A percentile compares a stretch with the other conserved stretches of the same genome.
phyloP scores from a whole-genome alignment of 257 asterid genomes.

The Plectranthus barbatus region DNA sequence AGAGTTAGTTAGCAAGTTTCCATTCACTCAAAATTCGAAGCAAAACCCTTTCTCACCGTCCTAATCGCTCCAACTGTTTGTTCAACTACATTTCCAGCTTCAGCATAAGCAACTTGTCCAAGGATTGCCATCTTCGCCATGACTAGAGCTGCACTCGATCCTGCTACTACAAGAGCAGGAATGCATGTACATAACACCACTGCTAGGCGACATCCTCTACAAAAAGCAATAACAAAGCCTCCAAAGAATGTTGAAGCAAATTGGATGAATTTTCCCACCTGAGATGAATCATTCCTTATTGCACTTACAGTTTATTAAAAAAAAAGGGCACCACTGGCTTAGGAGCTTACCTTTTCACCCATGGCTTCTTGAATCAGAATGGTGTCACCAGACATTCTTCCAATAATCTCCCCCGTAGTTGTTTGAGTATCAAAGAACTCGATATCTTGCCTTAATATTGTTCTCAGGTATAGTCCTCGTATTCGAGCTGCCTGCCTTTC shows the following conservation, averaged over 20 bases:
- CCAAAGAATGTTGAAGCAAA: conserved; percentile 29
- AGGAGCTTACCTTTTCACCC: conserved; percentile 56
- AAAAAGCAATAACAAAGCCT: conserved; percentile 38
- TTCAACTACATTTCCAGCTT: conserved; percentile 65
- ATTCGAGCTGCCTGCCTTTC: conserved; percentile 58
- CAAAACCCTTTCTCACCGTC: conserved; percentile 34
- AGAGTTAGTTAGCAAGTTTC: neutral
- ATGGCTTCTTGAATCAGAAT: conserved; percentile 79
- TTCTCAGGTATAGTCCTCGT: conserved; percentile 44
- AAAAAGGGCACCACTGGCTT: neutral
- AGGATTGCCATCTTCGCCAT: conserved; percentile 42
- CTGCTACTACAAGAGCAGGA: conserved; percentile 41
- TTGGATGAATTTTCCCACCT: conserved; percentile 54
- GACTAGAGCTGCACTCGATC: conserved; percentile 24
- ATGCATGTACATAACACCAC: conserved; percentile 27
- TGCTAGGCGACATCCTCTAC: conserved; percentile 42
- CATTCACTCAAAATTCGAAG: neutral
- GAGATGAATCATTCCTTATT: neutral
- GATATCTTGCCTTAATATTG: conserved; percentile 55
- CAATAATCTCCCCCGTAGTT: conserved; percentile 54
- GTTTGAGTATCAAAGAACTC: conserved; percentile 62
- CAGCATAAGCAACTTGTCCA: conserved; percentile 65
- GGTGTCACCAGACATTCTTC: conserved; percentile 59
- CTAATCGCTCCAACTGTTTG: conserved; percentile 73
- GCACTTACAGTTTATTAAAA: no score